Conservation (phyloP, 371 early-diverging fungal species). For the Thermomucor indicae-seudaticae region DNA sequence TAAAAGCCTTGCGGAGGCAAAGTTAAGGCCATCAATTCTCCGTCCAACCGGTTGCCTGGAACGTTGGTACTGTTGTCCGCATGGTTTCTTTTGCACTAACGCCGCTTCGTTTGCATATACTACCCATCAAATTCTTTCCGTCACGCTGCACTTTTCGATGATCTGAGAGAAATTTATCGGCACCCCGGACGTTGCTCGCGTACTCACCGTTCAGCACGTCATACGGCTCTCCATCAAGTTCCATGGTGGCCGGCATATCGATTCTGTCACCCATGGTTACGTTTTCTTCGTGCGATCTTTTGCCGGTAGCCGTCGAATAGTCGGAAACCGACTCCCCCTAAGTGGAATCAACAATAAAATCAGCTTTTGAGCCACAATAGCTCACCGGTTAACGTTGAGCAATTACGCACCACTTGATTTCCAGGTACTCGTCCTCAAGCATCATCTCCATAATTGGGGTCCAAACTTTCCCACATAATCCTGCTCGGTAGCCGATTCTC, state of each 20-base stretch:
- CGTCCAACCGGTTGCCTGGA: conserved; percentile 16
- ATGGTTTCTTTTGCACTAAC: background rate
- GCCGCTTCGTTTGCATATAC: background rate
- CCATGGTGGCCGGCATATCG: conserved; percentile 2
- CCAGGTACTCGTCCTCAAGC: background rate
- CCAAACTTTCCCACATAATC: background rate
- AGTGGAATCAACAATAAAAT: background rate
- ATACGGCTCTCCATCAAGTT: background rate
- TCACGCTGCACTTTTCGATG: conserved; percentile 9
- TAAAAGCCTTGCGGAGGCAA: conserved; percentile 12
- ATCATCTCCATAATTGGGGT: background rate
- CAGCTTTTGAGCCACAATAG: background rate
- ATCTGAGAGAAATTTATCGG: background rate
- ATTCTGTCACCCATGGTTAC: background rate
- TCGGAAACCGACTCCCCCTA: background rate
- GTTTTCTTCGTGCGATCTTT: background rate
- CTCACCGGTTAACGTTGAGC: background rate
- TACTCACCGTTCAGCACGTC: conserved; percentile 9
- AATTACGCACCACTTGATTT: background rate
- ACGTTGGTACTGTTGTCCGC: conserved; percentile 7
- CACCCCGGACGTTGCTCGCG: conserved; percentile 1
- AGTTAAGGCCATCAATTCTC: conserved; percentile 9
- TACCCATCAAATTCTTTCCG: conserved; percentile 3
- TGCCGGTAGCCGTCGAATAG: background rate
- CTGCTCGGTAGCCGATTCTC: background rate